Base-by-base conservation (phyloP, 2,329 filamentous ascomycete species). In the Cordyceps farinosa region DNA sequence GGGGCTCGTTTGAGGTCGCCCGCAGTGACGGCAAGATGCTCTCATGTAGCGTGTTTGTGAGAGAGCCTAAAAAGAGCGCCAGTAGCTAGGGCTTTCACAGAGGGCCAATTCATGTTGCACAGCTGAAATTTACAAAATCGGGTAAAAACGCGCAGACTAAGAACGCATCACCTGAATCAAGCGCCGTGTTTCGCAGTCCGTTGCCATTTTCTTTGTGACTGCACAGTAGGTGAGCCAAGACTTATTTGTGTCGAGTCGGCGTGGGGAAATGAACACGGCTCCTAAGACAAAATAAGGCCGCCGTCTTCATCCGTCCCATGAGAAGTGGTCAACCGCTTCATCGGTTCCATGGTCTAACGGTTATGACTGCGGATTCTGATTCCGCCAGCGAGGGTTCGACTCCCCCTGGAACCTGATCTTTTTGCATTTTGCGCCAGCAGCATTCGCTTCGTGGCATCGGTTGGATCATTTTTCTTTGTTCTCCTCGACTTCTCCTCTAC, bases 281-380 rank as follows among this genome's bases (percentile, higher is more conserved):
- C 6, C 6, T 61, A 61, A 29, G 11, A 27, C 11, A 29, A 47
- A 61, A 61, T 61, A 61, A 53, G 5, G 1, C 10, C 5, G 34
- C 48, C 50, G 58, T 54, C 40, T 30, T 17, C 40, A 51, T 61
- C 38, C 30, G 7, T 65, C 68, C 65, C 69, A 72, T 70, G 68
- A 59, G 69, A 70, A 69, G 68, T 61, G 67, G 67, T 32, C 3
- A 42, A 72, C 70, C 66, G 53, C 66, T 70, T 70, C 66, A 65
- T 9, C 36, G 61, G 61, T 63, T 63, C 61, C 61, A 63, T 63
- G 61, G 61, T 63, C 61, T 63, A 63, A 63, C 61, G 61, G 61
- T 63, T 63, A 63, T 63, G 61, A 63, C 61, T 63, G 61, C 61
- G 61, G 61, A 63, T 63, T 63, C 61, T 63, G 61, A 63, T 63